A percentile compares a stretch with the other conserved stretches of the same genome.
These are phyloP conservation scores for Kondoa subrosea DNA, from an alignment of 768 basidiomycete species.

Conservation along the genomic window DNA sequence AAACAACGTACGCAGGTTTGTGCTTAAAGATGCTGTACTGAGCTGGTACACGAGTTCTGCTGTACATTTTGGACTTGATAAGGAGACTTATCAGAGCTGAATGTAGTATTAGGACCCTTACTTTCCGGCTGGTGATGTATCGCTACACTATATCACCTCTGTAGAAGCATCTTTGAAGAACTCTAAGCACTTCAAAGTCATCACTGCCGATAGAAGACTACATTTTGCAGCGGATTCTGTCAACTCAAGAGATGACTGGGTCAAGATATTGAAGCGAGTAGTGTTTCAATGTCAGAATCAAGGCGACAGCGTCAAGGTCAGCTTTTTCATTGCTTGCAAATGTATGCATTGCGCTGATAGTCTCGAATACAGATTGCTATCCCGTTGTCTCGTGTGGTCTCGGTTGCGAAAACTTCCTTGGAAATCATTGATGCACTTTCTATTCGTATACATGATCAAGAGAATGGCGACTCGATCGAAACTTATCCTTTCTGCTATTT, in stretches of 20 bases:
- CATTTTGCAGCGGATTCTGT: constrained; percentile 58
- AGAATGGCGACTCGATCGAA: constrained; percentile 52
- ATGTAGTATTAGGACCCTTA: constrained; percentile 64
- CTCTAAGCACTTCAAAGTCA: constrained; percentile 53
- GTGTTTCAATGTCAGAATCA: constrained; percentile 93
- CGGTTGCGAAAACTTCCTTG: constrained; percentile 75
- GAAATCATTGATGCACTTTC: constrained; percentile 74
- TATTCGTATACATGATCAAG: constrained; percentile 56
- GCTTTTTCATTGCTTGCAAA: not conserved
- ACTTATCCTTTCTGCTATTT: constrained; percentile 75
- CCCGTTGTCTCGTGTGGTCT: constrained; percentile 72
- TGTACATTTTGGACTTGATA: constrained; percentile 37
- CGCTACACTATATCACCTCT: constrained; percentile 76
- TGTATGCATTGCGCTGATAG: constrained; percentile 7
- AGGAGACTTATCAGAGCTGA: not conserved
- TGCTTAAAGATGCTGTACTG: constrained; percentile 83
- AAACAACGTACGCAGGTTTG: constrained; percentile 91
- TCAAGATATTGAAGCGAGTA: constrained; percentile 77
- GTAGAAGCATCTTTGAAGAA: constrained; percentile 59
- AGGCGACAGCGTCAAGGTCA: constrained; percentile 88
- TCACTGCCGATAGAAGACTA: constrained; percentile 64
- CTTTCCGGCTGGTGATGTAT: constrained; percentile 91
- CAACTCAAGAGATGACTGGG: constrained; percentile 81
- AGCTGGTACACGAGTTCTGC: constrained; percentile 94
- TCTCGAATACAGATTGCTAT: constrained; percentile 55